Base-by-base conservation (phyloP, 768 basidiomycete genomes). In the Boletales sp. region DNA sequence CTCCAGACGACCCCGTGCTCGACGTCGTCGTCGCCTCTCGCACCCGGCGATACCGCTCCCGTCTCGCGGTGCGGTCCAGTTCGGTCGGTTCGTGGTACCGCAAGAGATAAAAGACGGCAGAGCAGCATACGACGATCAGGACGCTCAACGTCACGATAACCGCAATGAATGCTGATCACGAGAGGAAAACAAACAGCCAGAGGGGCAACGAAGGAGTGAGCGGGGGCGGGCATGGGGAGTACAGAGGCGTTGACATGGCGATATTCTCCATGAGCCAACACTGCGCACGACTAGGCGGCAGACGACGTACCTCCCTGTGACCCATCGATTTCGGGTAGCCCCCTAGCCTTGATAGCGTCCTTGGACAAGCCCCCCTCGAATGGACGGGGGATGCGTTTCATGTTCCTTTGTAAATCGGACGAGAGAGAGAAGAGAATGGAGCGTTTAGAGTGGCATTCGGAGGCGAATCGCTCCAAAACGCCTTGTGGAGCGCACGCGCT, bases 31-130 rank as follows among this genome's bases (percentile, higher is more conserved):
- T 12, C 10, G 32, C 32, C 32, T 52, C 63, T 39, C 61, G 61
- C 19, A 64, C 59, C n/a, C 55, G 62, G 14, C 54, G 63, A 39
- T 66, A 64, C 13, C 59, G 64, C 30, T 65, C 67, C 34, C 67
- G 65, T 19, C 70, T 69, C 4, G 58, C 58, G 10, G 66, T 62
- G 11, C 72, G 72, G 15, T 75, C 71, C 51, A 68, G 67, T 27
- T 74, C 69, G 32, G 69, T 70, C 24, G 73, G 73, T 34, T 72
- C 70, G 60, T 80, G 72, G 43, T 78, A 64, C 37, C 78, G 75
- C 15, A 86, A 69, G 32, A 88, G 77, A 56, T 77, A 74, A 62
- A 77, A 75, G 35, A 83, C 76, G 32, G 75, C 83, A 14, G 70
- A 64, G 61, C 75, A 80, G 43, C 78, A 75, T 29, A 71, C 59